Evolutionary conservation across 2,329 filamentous ascomycete genomes (phyloP), one percentile per base, ranked within the genome.

Genomic region (Alternaria burnsii): DNA sequence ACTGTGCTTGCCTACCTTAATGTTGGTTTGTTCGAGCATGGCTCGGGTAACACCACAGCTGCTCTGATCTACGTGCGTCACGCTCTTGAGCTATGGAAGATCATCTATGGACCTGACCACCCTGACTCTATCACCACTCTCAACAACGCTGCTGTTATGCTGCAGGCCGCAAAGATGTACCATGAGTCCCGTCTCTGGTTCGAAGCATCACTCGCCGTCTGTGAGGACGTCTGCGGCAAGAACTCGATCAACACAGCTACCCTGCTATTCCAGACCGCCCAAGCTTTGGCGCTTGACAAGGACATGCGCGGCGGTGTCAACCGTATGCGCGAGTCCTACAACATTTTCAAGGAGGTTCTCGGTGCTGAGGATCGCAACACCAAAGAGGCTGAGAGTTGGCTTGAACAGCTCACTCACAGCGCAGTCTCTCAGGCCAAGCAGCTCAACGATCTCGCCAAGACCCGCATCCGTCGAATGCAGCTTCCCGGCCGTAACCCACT

Each of bases 101-200:
- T 98, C 71, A 94, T 98, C 72, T 99, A 97, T 76, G 95, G 95
- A 32, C 84, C 90, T 30, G 91, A 93, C 72, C 95, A 99, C 80
- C 95, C 95, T 3, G 95, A 99, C 81, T 97, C 93, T 9, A 97
- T 99, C 80, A 99, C 96, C 9, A 98, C 95, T 16, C 91, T 98
- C 81, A 99, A 98, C 86, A 99, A 99, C 75, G 94, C 93, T 20
- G 95, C 95, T 8, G 95, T 99, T 61, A 99, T 99, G 95, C 88
- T 99, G 59, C 95, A 99, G 81, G 90, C 93, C 57, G 87, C 97
- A 71, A 97, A 98, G 84, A 89, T 91, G 62, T 99, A 97, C 82
- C 90, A 94, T 71, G 93, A 97, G 80, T 98, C 94, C 46, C 90
- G 95, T 52, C 85, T 94, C 64, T 99, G 95, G 95, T 99, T 99